Base-by-base conservation (phyloP, 371 early-diverging fungal genomes). In the Rhizoclosmatium hyalinum region DNA sequence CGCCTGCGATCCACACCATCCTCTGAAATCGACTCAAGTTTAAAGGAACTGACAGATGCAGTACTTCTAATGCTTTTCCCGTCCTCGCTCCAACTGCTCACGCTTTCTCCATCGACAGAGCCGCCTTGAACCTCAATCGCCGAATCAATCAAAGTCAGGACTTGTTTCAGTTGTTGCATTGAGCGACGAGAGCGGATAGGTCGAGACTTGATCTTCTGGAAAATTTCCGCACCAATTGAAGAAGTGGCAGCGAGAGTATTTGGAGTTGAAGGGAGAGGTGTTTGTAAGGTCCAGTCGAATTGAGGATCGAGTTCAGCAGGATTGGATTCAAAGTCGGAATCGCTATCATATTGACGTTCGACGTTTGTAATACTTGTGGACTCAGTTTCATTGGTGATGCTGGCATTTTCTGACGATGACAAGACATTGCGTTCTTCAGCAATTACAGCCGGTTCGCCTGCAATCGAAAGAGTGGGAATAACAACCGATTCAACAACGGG, bases 61-160 rank as follows among this genome's bases (percentile, higher is more conserved):
- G 47, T 39, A 32, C 43, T 42, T 4, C 66, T 45, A 6, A 42
- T 24, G 47, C 41, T 39, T 12, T 24, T 17, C 46, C 66, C 21
- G 2, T 66, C 66, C 32, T 32, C 32, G 1, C 32, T 32, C 32
- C 32, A 32, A 32, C 32, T 32, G 24, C 21, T 19, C 4, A 42
- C 50, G n/a, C 43, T 14, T 3, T 14, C 66, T 47, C 17, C 66
- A n/a, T 50, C 50, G 50, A 50, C 17, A 12, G 50, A 50, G 12
- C 50, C 50, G 6, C 50, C 50, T 50, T 39, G 65, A 44, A 46
- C 66, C 21, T 66, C 66, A 19, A 66, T 66, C 5, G 50, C 66
- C 2, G 47, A 47, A 32, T 66, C 66, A 50, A 66, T 66, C 53
- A 66, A 10, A 10, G 10, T 66, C 46, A 66, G 24, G 4, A 66